phyloP scores from a whole-genome alignment of 2,329 filamentous ascomycete species.

The Grosmannia serpens region DNA sequence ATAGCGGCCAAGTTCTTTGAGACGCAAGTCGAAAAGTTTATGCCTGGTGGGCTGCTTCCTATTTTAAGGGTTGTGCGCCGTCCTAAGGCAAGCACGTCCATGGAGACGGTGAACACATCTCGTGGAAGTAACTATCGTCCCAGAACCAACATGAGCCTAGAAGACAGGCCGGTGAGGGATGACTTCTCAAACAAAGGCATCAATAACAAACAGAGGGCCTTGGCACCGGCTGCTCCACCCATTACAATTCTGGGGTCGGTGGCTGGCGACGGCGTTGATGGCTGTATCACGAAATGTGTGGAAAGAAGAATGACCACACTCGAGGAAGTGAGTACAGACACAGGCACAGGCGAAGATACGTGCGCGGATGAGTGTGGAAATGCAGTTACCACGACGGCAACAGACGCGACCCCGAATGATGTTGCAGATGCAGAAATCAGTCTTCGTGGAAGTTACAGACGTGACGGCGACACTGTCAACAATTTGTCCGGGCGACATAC shows the following conservation, averaged over 20 bases:
- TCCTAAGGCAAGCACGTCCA: neutral
- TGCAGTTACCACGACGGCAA: neutral
- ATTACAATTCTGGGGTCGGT: too few relatives aligned
- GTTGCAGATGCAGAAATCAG: neutral
- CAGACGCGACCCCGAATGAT: neutral
- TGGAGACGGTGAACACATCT: neutral
- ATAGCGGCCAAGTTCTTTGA: neutral
- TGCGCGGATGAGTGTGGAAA: too few relatives aligned
- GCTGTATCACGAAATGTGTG: neutral
- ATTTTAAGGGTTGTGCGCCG: neutral
- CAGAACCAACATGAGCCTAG: neutral
- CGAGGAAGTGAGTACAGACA: neutral
- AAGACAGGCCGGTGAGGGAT: neutral
- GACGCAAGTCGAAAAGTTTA: conserved; percentile 1
- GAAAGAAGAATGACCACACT: neutral
- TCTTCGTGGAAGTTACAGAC: neutral
- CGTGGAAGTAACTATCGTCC: too few relatives aligned
- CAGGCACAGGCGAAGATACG: neutral
- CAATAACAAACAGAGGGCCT: neutral
- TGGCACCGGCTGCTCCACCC: too few relatives aligned
- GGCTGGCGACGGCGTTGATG: neutral
- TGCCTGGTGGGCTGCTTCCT: conserved; percentile 2
- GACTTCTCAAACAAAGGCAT: neutral
- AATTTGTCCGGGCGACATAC: neutral
- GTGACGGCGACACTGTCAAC: neutral